Evolutionary conservation across 306 rosid species (phyloP).

Genomic region (Pyrus pyrifolia): DNA sequence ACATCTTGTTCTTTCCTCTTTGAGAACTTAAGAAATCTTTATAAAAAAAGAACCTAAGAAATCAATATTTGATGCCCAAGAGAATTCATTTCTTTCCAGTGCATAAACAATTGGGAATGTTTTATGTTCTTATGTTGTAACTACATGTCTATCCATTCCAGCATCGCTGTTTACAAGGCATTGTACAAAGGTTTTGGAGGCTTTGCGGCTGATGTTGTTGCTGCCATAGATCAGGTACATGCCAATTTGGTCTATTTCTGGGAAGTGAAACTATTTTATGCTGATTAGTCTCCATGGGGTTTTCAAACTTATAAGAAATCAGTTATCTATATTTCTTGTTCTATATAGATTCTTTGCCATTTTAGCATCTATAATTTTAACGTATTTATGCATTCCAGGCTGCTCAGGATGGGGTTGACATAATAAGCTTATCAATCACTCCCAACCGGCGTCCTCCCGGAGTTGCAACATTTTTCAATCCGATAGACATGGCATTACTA

Average conservation of each 20-base stretch:
- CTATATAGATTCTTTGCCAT: background rate
- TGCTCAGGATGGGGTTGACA: conserved; percentile 93
- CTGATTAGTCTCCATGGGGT: background rate
- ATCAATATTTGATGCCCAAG: background rate
- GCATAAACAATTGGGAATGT: background rate
- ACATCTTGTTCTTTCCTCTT: background rate
- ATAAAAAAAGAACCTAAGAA: background rate
- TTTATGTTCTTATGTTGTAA: conserved; percentile 3
- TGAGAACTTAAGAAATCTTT: background rate
- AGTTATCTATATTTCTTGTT: background rate
- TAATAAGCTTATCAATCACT: conserved; percentile 82
- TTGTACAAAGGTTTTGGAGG: conserved; percentile 96
- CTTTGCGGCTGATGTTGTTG: conserved; percentile 98
- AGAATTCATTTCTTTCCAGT: background rate
- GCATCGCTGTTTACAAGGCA: conserved; percentile 95
- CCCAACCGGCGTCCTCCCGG: conserved; percentile 98
- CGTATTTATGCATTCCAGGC: conserved; percentile 46
- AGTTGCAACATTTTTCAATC: conserved; percentile 92
- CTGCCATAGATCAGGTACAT: conserved; percentile 92
- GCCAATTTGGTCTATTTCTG: background rate
- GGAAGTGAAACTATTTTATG: conserved; percentile 10
- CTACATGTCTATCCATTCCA: conserved; percentile 33
- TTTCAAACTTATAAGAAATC: background rate
- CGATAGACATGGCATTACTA: conserved; percentile 92
- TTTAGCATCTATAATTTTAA: background rate